phyloP scores from a whole-genome alignment of 1,139 yeast genomes.

The Yamadazyma epiphylla region DNA sequence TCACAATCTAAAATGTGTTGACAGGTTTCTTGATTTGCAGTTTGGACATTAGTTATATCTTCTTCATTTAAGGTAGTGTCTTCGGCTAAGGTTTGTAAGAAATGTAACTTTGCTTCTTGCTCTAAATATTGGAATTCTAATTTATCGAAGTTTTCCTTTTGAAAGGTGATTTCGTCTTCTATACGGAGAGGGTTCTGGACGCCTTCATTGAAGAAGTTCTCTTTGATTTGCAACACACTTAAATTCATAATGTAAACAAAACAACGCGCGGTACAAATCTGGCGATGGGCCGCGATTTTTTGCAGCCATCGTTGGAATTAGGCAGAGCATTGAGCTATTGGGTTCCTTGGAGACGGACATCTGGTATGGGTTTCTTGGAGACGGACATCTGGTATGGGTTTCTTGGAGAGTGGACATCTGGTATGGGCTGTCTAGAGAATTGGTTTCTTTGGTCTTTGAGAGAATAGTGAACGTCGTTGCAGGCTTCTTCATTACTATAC shows the following conservation, averaged over 20 bases:
- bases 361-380: too few species aligned
- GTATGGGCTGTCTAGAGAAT: too few species aligned
- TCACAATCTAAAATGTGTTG: too few species aligned
- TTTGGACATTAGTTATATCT: slow-evolving; percentile 16
- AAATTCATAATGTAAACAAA: slow-evolving; percentile 4
- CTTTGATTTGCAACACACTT: slow-evolving; percentile 7
- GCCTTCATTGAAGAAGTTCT: slow-evolving; percentile 12
- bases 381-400: too few species aligned
- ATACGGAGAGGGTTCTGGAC: slow-evolving; percentile 22
- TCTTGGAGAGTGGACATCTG: too few species aligned
- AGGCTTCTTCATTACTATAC: background rate
- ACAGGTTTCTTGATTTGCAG: slow-evolving; percentile 14
- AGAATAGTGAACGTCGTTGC: background rate
- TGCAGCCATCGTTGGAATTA: too few species aligned
- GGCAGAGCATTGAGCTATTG: background rate
- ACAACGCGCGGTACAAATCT: background rate
- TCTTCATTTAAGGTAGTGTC: slow-evolving; percentile 15
- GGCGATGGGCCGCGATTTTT: too few species aligned
- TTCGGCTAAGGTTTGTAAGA: too few species aligned
- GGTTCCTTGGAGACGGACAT: too few species aligned
- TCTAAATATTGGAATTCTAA: slow-evolving; percentile 61
- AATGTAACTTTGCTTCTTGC: slow-evolving; percentile 65
- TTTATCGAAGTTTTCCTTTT: slow-evolving; percentile 42
- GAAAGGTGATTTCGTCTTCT: slow-evolving; percentile 28
- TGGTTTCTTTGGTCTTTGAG: too few species aligned